A percentile compares a stretch with the other conserved stretches of the same genome.
phyloP scores from a whole-genome alignment of 2,329 filamentous ascomycete genomes.

The Aureobasidium leucospermi region DNA sequence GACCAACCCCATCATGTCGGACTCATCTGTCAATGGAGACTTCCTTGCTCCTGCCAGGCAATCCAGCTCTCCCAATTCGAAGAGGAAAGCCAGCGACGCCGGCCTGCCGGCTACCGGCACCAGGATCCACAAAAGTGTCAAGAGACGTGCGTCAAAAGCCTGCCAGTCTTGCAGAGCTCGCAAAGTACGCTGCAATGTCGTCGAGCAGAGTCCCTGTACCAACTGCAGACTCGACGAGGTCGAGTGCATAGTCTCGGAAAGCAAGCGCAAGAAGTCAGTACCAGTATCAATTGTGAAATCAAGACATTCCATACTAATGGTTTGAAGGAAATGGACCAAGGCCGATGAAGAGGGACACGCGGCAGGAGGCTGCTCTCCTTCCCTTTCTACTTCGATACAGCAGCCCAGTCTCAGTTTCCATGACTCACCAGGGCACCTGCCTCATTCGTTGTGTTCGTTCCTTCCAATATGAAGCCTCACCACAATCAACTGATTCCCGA shows the following conservation, averaged over 20 bases:
- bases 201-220: constrained; percentile 77
- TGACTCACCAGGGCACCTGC: constrained; percentile 34
- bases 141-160: constrained; percentile 82
- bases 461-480: not conserved
- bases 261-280: constrained; percentile 77
- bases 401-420: constrained; percentile 5
- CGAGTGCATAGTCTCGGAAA: constrained; percentile 62
- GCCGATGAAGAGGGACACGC: constrained; percentile 13
- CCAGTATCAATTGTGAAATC: not conserved
- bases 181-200: constrained; percentile 91
- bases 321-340: constrained; percentile 29
- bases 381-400: not conserved
- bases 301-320: not conserved
- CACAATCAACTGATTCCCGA: not conserved
- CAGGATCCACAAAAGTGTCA: constrained; percentile 52
- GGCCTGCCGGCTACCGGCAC: constrained; percentile 44
- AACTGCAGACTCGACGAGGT: constrained; percentile 79
- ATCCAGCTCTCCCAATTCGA: constrained; percentile 33
- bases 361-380: not conserved
- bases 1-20: constrained; percentile 11
- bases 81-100: constrained; percentile 52
- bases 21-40: constrained; percentile 14
- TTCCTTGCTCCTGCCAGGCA: not conserved
- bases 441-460: constrained; percentile 52
- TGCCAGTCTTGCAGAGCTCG: constrained; percentile 82